phyloP scores from a whole-genome alignment of 2,329 filamentous ascomycete genomes.

The Cladosporium sp. region DNA sequence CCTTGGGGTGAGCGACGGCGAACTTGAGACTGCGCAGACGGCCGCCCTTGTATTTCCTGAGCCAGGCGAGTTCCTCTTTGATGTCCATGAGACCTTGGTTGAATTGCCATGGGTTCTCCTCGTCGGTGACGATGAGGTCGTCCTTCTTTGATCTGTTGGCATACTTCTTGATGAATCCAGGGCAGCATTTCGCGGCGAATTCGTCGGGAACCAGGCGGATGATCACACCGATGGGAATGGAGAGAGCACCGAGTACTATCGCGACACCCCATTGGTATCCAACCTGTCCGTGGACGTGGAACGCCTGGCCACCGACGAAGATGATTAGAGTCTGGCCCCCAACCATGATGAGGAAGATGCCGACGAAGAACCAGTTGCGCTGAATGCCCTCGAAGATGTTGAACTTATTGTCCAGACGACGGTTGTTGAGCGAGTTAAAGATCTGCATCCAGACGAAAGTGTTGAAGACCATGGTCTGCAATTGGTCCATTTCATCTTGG shows the following conservation, averaged over 20 bases:
- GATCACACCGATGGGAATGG: conserved; percentile 77
- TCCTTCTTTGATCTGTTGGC: conserved; percentile 42
- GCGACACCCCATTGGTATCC: conserved; percentile 85
- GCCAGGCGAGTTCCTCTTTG: conserved; percentile 75
- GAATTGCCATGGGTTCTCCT: conserved; percentile 54
- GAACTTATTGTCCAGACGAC: conserved; percentile 88
- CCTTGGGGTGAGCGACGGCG: conserved; percentile 71
- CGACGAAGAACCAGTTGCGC: conserved; percentile 85
- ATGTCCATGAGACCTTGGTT: conserved; percentile 73
- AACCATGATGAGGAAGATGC: conserved; percentile 82
- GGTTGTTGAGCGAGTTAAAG: conserved; percentile 97
- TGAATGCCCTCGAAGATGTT: conserved; percentile 91
- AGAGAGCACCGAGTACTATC: conserved; percentile 78
- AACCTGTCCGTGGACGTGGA: conserved; percentile 70
- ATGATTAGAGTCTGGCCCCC: conserved; percentile 88
- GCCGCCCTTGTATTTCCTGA: conserved; percentile 78
- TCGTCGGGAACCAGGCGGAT: conserved; percentile 82
- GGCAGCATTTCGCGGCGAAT: conserved; percentile 50
- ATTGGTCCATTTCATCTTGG: conserved; percentile 47
- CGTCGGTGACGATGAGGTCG: conserved; percentile 45
- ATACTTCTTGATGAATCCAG: conserved; percentile 41
- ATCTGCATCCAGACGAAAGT: conserved; percentile 99
- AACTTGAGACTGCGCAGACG: conserved; percentile 80
- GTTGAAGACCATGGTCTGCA: conserved; percentile 89
- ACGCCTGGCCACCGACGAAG: conserved; percentile 78